Evolutionary conservation across 768 basidiomycete genomes (phyloP), one percentile per base, ranked within the genome.

Genomic region (Podaxis sp.): DNA sequence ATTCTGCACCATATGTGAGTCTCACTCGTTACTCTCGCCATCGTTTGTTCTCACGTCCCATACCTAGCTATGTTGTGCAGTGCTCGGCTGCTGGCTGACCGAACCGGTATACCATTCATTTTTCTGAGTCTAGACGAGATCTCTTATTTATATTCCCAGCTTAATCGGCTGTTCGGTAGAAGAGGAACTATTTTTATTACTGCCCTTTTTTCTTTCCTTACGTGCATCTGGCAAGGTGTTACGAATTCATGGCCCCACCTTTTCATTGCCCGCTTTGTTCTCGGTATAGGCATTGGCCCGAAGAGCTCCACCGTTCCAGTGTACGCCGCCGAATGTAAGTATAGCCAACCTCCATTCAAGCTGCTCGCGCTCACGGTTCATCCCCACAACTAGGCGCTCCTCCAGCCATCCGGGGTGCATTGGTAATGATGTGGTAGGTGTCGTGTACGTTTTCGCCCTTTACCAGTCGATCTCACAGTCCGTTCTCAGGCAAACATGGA

Each of bases 341-440:
- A 7, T 15, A 53, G 25, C 15, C 46, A 7, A 8, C 22, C 43
- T 37, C 8, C 29, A 58, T 40, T 9, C 8, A 24, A 5, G 15
- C 13, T 11, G n/a, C 36, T 37, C 19, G 7, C n/a, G n/a, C 37
- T 33, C 36, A 43, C 22, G 4, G 27, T 9, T 22, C 13, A 11
- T 27, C 38, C 11, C 17, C 9, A 3, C 19, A 25, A n/a, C 9
- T 36, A 74, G 87, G 89, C 70, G 79, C 88, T 0, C 95, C 95
- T 0, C 86, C 94, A 0, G 74, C 77, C 17, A 93, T 98, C 60
- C 87, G 95, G 67, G 94, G 94, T 59, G 94, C 87, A 1, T 83
- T 96, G 29, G 91, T 94, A 62, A 96, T 95, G 93, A 89, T 85
- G 71, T 96, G 94, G 93, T 91, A 93, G 73, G 81, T 91, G 77